Percentiles rank a stretch among this genome's conserved stretches.
Evolutionary conservation across 179 eudicot genomes (phyloP).

Genomic region (Beta lomatogona): DNA sequence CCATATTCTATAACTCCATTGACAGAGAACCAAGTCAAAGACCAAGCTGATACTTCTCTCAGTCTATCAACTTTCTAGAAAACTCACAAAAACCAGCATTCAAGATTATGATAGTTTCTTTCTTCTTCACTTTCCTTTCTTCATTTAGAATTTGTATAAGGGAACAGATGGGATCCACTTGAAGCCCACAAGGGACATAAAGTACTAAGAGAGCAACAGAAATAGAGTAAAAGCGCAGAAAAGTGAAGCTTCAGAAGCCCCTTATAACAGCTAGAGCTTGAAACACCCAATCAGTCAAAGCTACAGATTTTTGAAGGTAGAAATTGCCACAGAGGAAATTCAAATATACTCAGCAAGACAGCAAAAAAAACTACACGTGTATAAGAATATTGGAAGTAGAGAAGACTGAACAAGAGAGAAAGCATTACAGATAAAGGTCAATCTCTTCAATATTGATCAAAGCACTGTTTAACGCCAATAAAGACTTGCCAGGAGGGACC

Average conservation of each 20-base stretch:
- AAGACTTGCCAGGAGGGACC: conserved; percentile 98
- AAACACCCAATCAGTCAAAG: neutral
- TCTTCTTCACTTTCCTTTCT: neutral
- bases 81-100: neutral
- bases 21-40: neutral
- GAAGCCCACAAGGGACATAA: neutral
- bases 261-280: neutral
- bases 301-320: neutral
- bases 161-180: neutral
- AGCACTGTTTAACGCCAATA: conserved; percentile 96
- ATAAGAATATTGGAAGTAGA: conserved; percentile 7
- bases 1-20: neutral
- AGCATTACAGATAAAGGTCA: conserved; percentile 86
- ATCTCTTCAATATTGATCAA: conserved; percentile 91
- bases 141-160: neutral
- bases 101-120: neutral
- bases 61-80: neutral
- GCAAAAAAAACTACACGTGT: neutral
- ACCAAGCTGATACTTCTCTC: neutral
- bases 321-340: neutral
- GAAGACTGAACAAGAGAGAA: conserved; percentile 26
- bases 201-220: neutral
- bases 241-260: neutral
- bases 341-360: neutral
- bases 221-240: neutral